phyloP scores from a whole-genome alignment of 176 grass and related monocot genomes.

The Oryza glumipatula region DNA sequence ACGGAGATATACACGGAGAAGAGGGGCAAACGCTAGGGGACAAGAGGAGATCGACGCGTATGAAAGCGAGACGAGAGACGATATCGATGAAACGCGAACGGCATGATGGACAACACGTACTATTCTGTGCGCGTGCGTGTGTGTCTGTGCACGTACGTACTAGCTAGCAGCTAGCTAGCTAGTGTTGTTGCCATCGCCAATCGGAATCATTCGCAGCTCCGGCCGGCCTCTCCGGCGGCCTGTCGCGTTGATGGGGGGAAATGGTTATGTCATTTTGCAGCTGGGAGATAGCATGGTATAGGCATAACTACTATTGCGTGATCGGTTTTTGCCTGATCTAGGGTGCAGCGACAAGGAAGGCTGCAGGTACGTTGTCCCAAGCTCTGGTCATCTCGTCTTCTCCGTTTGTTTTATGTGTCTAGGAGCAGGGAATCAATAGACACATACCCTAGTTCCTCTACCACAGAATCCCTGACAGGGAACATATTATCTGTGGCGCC shows the following conservation, averaged over 20 bases:
- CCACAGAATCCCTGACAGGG: too few species aligned
- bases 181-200: slow-evolving; percentile 37
- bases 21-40: slow-evolving; percentile 41
- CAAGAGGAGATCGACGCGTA: slow-evolving; percentile 14
- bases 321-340: not conserved
- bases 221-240: not conserved
- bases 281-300: not conserved
- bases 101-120: not conserved
- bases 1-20: slow-evolving; percentile 30
- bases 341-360: not conserved
- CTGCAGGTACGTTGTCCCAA: not conserved
- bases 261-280: slow-evolving; percentile 10
- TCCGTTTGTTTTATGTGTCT: not conserved
- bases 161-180: not conserved
- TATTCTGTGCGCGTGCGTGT: not conserved
- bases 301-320: not conserved
- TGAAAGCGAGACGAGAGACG: slow-evolving; percentile 24
- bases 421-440: not conserved
- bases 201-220: slow-evolving; percentile 43
- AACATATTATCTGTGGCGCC: too few species aligned
- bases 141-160: not conserved
- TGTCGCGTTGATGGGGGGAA: not conserved
- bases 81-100: not conserved
- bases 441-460: too few species aligned
- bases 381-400: not conserved